Base-by-base conservation (phyloP, 768 basidiomycete species). In the Boletus huronensis region DNA sequence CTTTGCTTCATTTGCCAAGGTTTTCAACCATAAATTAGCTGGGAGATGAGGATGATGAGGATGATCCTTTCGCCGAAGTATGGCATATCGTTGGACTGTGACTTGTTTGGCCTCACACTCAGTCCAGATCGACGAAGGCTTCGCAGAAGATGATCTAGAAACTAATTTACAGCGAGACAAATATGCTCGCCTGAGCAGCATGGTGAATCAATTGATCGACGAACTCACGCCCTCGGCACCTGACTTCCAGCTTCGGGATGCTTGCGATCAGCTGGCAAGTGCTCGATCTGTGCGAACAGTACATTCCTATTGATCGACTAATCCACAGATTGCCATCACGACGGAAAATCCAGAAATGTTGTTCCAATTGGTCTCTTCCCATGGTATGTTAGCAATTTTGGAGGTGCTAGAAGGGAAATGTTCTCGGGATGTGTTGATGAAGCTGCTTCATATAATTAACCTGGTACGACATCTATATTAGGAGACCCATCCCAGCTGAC, bases 11-110 rank as follows among this genome's bases (percentile, higher is more conserved):
- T 32, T 50, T 39, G 8, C 13, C 14, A 17, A 26, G 23, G 28
- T 47, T 46, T 28, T 26, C 60, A 3, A 60, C 29, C 41, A 26
- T 36, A 10, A 32, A 50, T n/a, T 57, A 89, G 85, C 72, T 88
- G 50, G 87, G 87, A 9, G 92, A 92, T 41, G 90, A 89, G 32
- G 83, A 82, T 3, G 93, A 96, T 53, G 94, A 96, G 49, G 91
- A 93, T 50, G 94, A 99, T 75, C 96, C 97, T 1, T 99, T 99
- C 62, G 94, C 96, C 3, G 92, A 94, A 76, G 92, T 91, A 60
- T 52, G 62, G 45, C 11, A 9, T 38, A 23, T 44, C 23, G 16
- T 17, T 44, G 19, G 21, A 28, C 28, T 44, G 44, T 14, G 47
- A 42, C 35, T 26, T 32, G 6, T 36, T 51, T 25, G 45, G 51